A percentile compares a stretch with the other conserved stretches of the same genome.
Evolutionary conservation across 1,284 basidiomycete genomes (phyloP).

Genomic region (Paramarasmius palmivorus): DNA sequence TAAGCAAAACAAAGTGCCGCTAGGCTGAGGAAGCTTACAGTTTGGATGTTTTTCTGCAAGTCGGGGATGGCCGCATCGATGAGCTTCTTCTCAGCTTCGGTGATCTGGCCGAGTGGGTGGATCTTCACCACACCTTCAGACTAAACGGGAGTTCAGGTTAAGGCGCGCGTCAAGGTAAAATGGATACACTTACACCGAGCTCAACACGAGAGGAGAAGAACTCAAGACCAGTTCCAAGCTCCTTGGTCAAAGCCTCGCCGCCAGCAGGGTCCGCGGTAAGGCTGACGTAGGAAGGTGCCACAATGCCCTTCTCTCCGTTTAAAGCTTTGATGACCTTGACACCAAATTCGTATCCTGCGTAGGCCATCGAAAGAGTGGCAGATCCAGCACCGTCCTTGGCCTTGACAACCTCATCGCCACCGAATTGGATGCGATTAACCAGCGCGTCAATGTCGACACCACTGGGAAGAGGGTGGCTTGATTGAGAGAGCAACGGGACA

Average conservation of each 20-base stretch:
- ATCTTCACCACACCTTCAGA: slow-evolving; percentile 71
- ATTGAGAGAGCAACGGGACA: slow-evolving; percentile 92
- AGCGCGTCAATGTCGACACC: slow-evolving; percentile 65
- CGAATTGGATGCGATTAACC: slow-evolving; percentile 88
- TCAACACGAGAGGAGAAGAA: slow-evolving; percentile 73
- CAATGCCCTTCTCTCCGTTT: slow-evolving; percentile 83
- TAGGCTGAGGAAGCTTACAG: not conserved
- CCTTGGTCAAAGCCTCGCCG: slow-evolving; percentile 1
- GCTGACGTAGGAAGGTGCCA: slow-evolving; percentile 84
- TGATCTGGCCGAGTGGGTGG: slow-evolving; percentile 59
- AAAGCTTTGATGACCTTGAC: slow-evolving; percentile 82
- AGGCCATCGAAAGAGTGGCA: slow-evolving; percentile 94
- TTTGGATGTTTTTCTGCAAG: slow-evolving; percentile 59
- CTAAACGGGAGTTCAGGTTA: slow-evolving; percentile 29
- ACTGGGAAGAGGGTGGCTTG: slow-evolving; percentile 61
- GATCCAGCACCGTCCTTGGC: slow-evolving; percentile 89
- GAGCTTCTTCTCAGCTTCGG: slow-evolving; percentile 62
- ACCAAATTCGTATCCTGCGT: slow-evolving; percentile 89
- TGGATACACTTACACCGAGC: slow-evolving; percentile 53
- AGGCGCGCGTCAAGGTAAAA: slow-evolving; percentile 9
- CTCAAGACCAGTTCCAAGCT: slow-evolving; percentile 25
- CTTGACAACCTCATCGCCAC: slow-evolving; percentile 91
- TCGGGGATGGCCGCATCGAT: slow-evolving; percentile 67
- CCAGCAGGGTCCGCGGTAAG: not conserved
- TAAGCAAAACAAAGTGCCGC: not conserved